A percentile compares a stretch with the other conserved stretches of the same genome.
Evolutionary conservation across 495 filamentous ascomycete genomes (phyloP).

Genomic region (Annulohypoxylon maeteangense): DNA sequence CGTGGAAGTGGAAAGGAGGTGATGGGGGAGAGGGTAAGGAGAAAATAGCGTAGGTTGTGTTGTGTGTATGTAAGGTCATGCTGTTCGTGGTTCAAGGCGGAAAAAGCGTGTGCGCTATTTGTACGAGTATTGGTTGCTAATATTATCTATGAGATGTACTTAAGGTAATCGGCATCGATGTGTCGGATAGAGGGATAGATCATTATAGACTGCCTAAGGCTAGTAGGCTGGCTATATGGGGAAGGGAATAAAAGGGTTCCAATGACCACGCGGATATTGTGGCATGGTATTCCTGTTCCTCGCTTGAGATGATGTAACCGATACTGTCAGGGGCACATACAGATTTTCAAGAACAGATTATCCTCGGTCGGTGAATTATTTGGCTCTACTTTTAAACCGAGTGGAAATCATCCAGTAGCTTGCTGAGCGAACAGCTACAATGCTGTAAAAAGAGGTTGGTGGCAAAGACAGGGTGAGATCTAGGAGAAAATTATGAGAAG

Average conservation of each 20-base stretch:
- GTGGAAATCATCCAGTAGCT: neutral
- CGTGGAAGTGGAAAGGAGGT: constrained; percentile 60
- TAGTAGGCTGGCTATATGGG: neutral
- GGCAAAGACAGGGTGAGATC: too few species aligned
- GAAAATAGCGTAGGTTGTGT: constrained; percentile 29
- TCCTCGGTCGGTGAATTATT: neutral
- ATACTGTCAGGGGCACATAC: neutral
- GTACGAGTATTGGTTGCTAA: neutral
- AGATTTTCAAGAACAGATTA: neutral
- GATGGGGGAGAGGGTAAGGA: constrained; percentile 11
- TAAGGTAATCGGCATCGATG: neutral
- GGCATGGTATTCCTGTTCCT: too few species aligned
- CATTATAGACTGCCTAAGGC: neutral
- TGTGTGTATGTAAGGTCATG: neutral
- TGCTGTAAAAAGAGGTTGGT: too few species aligned
- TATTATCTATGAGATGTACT: neutral
- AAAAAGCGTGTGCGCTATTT: neutral
- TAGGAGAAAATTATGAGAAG: too few species aligned
- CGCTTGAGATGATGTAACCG: too few species aligned
- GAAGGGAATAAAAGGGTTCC: neutral
- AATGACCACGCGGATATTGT: too few species aligned
- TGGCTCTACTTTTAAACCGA: neutral
- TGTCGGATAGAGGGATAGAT: neutral
- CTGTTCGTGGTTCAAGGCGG: neutral
- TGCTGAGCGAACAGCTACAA: neutral